Evolutionary conservation across 129 eudicot species (phyloP).

Genomic region (Escallonia herrerae): DNA sequence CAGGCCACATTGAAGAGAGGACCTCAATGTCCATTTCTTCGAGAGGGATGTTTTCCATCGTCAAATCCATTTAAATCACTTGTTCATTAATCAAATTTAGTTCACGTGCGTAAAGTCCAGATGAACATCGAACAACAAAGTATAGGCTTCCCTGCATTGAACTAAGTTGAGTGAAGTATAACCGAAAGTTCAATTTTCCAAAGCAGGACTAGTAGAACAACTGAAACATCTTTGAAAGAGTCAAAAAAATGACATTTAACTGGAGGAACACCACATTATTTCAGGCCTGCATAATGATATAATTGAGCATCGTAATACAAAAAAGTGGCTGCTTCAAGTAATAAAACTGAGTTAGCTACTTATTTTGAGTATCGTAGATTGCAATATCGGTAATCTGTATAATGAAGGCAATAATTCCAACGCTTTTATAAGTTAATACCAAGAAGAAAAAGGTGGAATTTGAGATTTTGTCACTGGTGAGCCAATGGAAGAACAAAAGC

Average conservation of each 20-base stretch:
- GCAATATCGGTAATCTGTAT: background rate
- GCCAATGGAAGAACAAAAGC: background rate
- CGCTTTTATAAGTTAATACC: background rate
- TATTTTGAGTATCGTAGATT: too few relatives aligned
- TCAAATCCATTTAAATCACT: conserved; percentile 25
- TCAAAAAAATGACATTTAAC: too few relatives aligned
- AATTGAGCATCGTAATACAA: background rate
- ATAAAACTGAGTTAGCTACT: background rate
- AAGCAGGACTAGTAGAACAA: background rate
- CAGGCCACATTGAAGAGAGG: conserved; percentile 92
- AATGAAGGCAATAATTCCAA: background rate
- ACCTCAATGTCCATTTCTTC: conserved; percentile 78
- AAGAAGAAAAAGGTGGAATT: background rate
- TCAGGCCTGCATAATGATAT: conserved; percentile 6
- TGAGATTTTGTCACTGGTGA: background rate
- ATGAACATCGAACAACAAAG: conserved; percentile 6
- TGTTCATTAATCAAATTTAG: background rate
- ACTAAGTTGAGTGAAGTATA: conserved; percentile 1
- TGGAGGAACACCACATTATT: background rate
- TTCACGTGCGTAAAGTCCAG: background rate
- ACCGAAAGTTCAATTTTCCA: background rate
- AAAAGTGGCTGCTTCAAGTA: background rate
- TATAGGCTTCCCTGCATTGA: background rate
- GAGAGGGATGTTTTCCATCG: conserved; percentile 40
- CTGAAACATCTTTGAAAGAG: too few relatives aligned